A percentile compares a stretch with the other conserved stretches of the same genome.
Evolutionary conservation across 306 rosid genomes (phyloP).

Genomic region (Vigna reflexopilosa): DNA sequence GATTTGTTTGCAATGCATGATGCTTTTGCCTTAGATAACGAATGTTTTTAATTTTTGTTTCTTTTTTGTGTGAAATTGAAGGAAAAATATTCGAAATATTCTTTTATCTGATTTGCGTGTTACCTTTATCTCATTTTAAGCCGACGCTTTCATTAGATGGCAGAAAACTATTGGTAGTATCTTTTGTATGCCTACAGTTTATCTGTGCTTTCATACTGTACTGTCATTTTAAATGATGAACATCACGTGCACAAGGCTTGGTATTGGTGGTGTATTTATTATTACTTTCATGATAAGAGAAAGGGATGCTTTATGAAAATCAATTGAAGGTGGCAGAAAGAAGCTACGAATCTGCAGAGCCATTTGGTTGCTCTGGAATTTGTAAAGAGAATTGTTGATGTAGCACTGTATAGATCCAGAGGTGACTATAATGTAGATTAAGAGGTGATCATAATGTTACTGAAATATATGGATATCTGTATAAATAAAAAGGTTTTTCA

Average conservation of each 20-base stretch:
- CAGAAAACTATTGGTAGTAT: neutral
- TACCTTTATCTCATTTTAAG: constrained; percentile 1
- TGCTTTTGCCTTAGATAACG: neutral
- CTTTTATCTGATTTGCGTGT: neutral
- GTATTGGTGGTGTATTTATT: neutral
- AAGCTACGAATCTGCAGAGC: neutral
- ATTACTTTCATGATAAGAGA: neutral
- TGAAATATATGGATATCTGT: neutral
- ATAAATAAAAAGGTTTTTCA: neutral
- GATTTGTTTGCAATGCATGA: constrained; percentile 7
- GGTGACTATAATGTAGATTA: neutral
- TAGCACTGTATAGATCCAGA: neutral
- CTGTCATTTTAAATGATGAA: neutral
- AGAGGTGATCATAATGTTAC: neutral
- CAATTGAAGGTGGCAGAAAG: neutral
- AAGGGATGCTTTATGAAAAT: too few relatives aligned
- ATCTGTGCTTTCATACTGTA: neutral
- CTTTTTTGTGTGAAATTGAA: neutral
- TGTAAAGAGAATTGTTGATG: neutral
- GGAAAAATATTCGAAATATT: neutral
- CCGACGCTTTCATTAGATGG: neutral
- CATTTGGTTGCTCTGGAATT: neutral
- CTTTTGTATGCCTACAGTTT: neutral
- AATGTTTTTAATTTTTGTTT: constrained; percentile 1
- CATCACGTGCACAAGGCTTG: neutral